Evolutionary conservation across 148 eudicot species (phyloP), one percentile per base, ranked within the genome.

Genomic region (Chenopodium formosanum): DNA sequence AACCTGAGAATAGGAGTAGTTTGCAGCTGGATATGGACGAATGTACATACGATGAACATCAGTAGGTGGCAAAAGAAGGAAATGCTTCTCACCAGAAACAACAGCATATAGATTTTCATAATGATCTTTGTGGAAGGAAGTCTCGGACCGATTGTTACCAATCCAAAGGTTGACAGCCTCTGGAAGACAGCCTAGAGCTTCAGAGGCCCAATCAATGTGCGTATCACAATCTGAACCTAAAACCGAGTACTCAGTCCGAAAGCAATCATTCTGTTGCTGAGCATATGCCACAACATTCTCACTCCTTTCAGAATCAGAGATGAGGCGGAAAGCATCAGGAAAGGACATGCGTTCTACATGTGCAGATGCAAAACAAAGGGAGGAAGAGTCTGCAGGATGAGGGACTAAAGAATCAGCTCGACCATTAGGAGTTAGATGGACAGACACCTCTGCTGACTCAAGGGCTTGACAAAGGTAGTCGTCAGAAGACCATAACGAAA

Each of bases 101-200:
- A 97, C 98, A 32, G 91, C 98, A 80, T 92, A 97, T 56, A 94
- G 85, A 87, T 97, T 97, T 87, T 97, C 99, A 74, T 97, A 97
- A 73, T 97, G 99, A 72, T 97, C 99, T 85, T 97, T 97, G 81
- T 97, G 99, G 84, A 97, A 97, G 3, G 93, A 94, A 37, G 98
- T 92, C 84, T 92, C 91, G 0, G 97, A 92, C 0, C 67, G 84
- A 19, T 87, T 44, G 37, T 90, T 90, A 73, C 99, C 99, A 65
- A 97, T 87, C 99, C 99, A 97, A 58, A 97, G 83, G 84, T 97
- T 94, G 63, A 97, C 99, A 17, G 98, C 99, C 86, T 97, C 99
- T 0, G 99, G 99, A 37, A 79, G 76, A 70, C 91, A 86, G 50
- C 98, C 99, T 0, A 97, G 80, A 25, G 98, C 99, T 81, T 90